Base-by-base conservation (phyloP, 2,329 filamentous ascomycete species). In the Talaromyces sp. region DNA sequence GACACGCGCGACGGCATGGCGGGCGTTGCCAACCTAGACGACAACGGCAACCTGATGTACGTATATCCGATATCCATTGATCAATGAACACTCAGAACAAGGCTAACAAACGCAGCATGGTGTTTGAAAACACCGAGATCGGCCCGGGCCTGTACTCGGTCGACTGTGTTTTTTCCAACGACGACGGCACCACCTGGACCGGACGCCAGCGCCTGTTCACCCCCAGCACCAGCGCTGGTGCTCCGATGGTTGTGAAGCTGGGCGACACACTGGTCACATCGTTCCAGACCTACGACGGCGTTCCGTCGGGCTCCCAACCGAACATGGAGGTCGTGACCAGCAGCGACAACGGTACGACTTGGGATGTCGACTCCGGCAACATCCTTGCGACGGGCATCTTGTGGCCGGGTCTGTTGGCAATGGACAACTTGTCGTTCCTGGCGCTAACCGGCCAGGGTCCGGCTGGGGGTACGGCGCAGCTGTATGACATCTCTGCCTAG, bases 301-400 rank as follows among this genome's bases (percentile, higher is more conserved):
- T 21, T 9, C 17, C 41, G 19, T 21, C 19, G 19, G 41, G 41
- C 8, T n/a, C 41, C 41, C 17, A 21, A 8, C 41, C 41, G 19
- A 21, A 46, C 19, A 46, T 46, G 41, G 19, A 46, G 41, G 43
- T 56, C 38, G 55, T 49, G 55, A 56, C 55, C 41, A 49, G 55
- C 55, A 49, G n/a, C 35, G 55, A 56, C 55, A 56, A 56, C 41
- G 55, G 55, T 35, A 41, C 9, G 35, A 56, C 55, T 27, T 56
- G 55, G 35, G 26, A 56, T 21, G 43, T 35, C 43, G 21, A 35
- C 35, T 27, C 55, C 35, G 21, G 31, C 4, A 56, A 32, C 43
- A 46, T 56, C 13, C 14, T 24, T 9, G 55, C 31, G 26, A 56
- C 35, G 41, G 35, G 55, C 55, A 56, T 56, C n/a, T 26, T n/a